Percentiles rank a stretch among this genome's conserved stretches.
Conservation (phyloP, 805 yeast genomes). For the Kazachstania africana region DNA sequence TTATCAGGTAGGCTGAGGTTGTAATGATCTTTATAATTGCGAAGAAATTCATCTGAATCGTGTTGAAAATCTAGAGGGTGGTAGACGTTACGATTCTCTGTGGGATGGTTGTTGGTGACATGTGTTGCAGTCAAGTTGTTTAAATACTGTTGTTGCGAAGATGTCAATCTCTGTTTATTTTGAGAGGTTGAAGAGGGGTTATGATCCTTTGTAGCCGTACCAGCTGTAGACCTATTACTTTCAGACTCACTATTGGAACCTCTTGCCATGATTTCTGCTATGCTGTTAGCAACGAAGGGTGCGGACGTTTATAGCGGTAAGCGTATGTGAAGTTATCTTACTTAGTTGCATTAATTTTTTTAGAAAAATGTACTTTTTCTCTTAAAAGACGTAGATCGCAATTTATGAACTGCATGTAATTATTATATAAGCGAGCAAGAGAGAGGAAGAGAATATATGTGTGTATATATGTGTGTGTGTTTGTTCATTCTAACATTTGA, state of each 20-base stretch:
- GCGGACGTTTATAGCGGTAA: no score
- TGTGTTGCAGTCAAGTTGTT: slow-evolving; percentile 57
- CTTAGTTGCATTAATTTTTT: no score
- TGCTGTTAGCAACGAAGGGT: not conserved
- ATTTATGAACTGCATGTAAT: no score
- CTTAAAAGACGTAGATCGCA: not conserved
- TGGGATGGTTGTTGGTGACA: slow-evolving; percentile 66
- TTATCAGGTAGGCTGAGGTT: slow-evolving; percentile 45
- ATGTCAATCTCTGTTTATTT: slow-evolving; percentile 33
- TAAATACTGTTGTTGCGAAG: slow-evolving; percentile 52
- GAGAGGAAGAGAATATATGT: no score
- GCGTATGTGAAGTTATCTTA: no score
- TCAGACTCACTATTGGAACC: slow-evolving; percentile 20
- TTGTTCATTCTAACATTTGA: no score
- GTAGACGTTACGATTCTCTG: slow-evolving; percentile 38
- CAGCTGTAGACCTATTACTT: slow-evolving; percentile 15
- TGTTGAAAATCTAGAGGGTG: slow-evolving; percentile 47
- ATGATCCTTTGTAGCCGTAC: slow-evolving; percentile 5
- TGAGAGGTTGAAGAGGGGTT: slow-evolving; percentile 2
- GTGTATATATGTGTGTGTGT: no score
- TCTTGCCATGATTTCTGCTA: slow-evolving; percentile 11
- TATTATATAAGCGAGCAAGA: no score
- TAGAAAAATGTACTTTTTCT: no score
- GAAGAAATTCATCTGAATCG: slow-evolving; percentile 49
- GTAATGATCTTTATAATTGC: slow-evolving; percentile 56